A percentile compares a stretch with the other conserved stretches of the same genome.
These are phyloP conservation scores for Candida ficus DNA, from an alignment of 805 yeast genomes.

Conservation along the genomic window DNA sequence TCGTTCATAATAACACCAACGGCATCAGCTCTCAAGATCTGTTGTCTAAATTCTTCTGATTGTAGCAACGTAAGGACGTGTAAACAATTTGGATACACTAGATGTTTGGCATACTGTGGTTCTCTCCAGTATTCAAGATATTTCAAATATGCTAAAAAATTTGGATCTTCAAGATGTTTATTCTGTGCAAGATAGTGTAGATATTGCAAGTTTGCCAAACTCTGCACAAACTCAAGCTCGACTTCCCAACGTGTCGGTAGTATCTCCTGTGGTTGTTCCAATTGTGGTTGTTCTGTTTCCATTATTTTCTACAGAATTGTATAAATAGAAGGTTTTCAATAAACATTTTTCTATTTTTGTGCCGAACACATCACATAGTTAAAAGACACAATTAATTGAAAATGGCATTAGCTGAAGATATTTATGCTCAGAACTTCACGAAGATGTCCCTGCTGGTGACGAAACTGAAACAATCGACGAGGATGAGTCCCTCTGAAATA, in stretches of 20 bases:
- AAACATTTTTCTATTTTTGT: too few relatives aligned
- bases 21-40: constrained; percentile 51
- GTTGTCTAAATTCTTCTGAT: constrained; percentile 46
- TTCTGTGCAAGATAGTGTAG: constrained; percentile 83
- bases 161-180: constrained; percentile 63
- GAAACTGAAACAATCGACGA: constrained; percentile 2
- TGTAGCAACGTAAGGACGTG: constrained; percentile 57
- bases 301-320: background rate
- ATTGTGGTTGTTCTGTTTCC: constrained; percentile 4
- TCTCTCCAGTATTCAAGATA: constrained; percentile 84
- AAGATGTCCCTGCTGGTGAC: background rate
- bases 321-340: background rate
- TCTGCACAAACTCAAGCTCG: constrained; percentile 80
- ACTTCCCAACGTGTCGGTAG: constrained; percentile 85
- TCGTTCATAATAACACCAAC: constrained; percentile 62
- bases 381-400: too few relatives aligned
- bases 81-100: constrained; percentile 83
- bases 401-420: background rate
- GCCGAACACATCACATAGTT: too few relatives aligned
- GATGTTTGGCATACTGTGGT: constrained; percentile 63
- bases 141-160: constrained; percentile 68
- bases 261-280: constrained; percentile 19
- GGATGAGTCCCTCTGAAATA: constrained; percentile 11
- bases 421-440: constrained; percentile 8
- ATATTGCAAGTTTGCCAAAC: constrained; percentile 85